Evolutionary conservation across 1,284 basidiomycete species (phyloP).

Genomic region (Phellopilus nigrolimitatus): DNA sequence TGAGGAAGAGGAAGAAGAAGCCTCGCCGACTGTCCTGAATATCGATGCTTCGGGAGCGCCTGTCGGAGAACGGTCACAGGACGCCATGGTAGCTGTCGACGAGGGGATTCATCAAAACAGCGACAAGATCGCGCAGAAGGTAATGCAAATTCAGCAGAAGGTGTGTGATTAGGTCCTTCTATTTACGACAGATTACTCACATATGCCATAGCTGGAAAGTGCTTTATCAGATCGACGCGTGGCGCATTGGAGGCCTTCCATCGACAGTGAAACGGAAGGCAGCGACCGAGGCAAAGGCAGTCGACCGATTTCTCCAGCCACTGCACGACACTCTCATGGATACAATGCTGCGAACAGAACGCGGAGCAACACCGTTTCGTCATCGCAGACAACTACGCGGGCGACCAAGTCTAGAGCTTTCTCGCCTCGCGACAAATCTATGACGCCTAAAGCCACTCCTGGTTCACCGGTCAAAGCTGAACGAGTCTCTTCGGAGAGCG

Average conservation of each 20-base stretch:
- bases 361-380: constrained; percentile 24
- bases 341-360: constrained; percentile 9
- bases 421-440: constrained; percentile 10
- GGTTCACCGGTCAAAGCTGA: constrained; percentile 26
- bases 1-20: constrained; percentile 35
- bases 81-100: constrained; percentile 77
- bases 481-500: constrained; percentile 8
- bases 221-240: constrained; percentile 45
- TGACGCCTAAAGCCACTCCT: constrained; percentile 25
- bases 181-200: neutral
- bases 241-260: constrained; percentile 13
- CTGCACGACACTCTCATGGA: constrained; percentile 1
- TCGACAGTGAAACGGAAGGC: constrained; percentile 19
- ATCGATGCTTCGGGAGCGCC: constrained; percentile 38
- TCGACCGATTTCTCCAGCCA: constrained; percentile 5
- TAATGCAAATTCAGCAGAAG: constrained; percentile 79
- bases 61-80: constrained; percentile 51
- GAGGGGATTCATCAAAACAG: constrained; percentile 78
- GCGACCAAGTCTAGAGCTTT: constrained; percentile 5
- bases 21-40: constrained; percentile 21
- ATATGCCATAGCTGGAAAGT: constrained; percentile 54
- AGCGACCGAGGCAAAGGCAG: constrained; percentile 12
- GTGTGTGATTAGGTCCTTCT: constrained; percentile 31
- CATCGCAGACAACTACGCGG: constrained; percentile 23
- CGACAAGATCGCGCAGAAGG: constrained; percentile 79